These are phyloP conservation scores for Botrytis galanthina DNA, from an alignment of 2,329 filamentous ascomycete species.

Conservation along the genomic window DNA sequence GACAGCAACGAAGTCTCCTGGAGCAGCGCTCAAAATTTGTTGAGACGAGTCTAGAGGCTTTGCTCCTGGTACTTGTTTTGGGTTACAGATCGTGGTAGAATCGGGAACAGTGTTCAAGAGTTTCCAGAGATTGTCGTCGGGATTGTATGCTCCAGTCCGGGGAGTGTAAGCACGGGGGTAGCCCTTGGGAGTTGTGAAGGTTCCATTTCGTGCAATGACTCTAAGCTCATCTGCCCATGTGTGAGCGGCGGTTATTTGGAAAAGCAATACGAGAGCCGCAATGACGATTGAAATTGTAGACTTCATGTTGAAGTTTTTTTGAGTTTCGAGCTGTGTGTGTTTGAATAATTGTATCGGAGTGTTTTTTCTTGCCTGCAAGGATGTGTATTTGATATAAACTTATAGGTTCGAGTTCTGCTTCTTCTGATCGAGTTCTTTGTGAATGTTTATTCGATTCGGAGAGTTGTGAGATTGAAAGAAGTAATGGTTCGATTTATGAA, in stretches of 20 bases:
- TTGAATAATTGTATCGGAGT: not conserved
- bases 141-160: conserved; percentile 40
- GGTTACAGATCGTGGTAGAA: not conserved
- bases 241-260: conserved; percentile 23
- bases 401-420: conserved; percentile 12
- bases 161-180: conserved; percentile 70
- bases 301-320: conserved; percentile 16
- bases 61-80: not conserved
- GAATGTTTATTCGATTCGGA: not conserved
- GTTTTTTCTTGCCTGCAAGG: conserved; percentile 27
- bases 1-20: conserved; percentile 64
- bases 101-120: not conserved
- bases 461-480: not conserved
- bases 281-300: conserved; percentile 19
- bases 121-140: conserved; percentile 5
- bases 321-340: conserved; percentile 18
- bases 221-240: conserved; percentile 79
- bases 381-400: conserved; percentile 8
- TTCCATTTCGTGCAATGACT: conserved; percentile 70
- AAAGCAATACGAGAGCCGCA: conserved; percentile 26
- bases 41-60: not conserved
- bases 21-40: conserved; percentile 43
- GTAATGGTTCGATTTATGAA: not conserved
- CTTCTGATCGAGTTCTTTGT: not conserved
- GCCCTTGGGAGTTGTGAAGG: conserved; percentile 67